A percentile compares a stretch with the other conserved stretches of the same genome.
Conservation (phyloP, 345 rosid genomes). For the Aurinia saxatilis region DNA sequence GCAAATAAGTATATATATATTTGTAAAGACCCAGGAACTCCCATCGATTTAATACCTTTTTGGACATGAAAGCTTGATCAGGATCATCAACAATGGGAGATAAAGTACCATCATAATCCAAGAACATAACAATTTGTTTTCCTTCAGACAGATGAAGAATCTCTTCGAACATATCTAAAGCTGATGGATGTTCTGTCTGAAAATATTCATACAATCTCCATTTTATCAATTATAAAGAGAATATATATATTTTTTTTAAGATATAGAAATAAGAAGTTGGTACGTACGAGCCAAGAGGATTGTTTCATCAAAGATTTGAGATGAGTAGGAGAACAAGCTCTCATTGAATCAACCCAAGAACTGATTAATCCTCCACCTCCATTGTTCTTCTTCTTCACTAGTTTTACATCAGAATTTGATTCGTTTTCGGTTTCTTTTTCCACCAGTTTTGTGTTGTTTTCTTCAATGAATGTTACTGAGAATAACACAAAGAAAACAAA, state of each 20-base stretch:
- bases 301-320: slow-evolving; percentile 31
- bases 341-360: slow-evolving; percentile 82
- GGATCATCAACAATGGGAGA: slow-evolving; percentile 95
- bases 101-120: slow-evolving; percentile 94
- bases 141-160: slow-evolving; percentile 56
- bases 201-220: slow-evolving; percentile 29
- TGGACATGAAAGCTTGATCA: slow-evolving; percentile 82
- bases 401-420: slow-evolving; percentile 10
- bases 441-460: slow-evolving; percentile 25
- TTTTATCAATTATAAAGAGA: slow-evolving; percentile 22
- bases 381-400: slow-evolving; percentile 24
- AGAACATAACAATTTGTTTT: slow-evolving; percentile 81
- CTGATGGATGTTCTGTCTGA: slow-evolving; percentile 82
- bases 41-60: too few relatives aligned
- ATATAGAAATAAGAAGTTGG: slow-evolving; percentile 47
- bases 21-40: too few relatives aligned
- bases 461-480: slow-evolving; percentile 36
- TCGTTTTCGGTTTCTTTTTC: slow-evolving; percentile 40
- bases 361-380: slow-evolving; percentile 34
- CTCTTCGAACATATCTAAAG: slow-evolving; percentile 67
- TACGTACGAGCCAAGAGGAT: slow-evolving; percentile 27
- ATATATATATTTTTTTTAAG: too few relatives aligned
- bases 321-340: slow-evolving; percentile 85
- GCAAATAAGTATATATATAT: background rate
- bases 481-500: background rate